Evolutionary conservation across 768 basidiomycete genomes (phyloP).

Genomic region (Xerocomellus amylosporus): DNA sequence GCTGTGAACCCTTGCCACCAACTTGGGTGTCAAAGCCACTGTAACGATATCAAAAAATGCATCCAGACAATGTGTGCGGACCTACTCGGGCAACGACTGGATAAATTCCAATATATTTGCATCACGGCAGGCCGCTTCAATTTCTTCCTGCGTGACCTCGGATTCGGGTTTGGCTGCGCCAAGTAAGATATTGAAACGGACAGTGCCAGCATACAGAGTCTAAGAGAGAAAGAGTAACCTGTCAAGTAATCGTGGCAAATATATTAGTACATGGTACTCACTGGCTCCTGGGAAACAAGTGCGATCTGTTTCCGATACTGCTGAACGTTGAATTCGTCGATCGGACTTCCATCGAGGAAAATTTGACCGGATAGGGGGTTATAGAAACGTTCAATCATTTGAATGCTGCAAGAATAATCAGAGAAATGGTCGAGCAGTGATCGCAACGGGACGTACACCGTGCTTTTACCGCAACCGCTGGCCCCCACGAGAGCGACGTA

Average conservation of each 20-base stretch:
- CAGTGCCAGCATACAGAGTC: slow-evolving; percentile 86
- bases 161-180: slow-evolving; percentile 74
- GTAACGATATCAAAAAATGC: slow-evolving; percentile 9
- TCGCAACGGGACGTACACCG: slow-evolving; percentile 50
- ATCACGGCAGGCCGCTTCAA: slow-evolving; percentile 78
- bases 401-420: slow-evolving; percentile 49
- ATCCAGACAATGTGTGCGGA: slow-evolving; percentile 6
- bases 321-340: slow-evolving; percentile 75
- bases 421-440: background rate
- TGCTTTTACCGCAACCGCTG: slow-evolving; percentile 79
- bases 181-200: slow-evolving; percentile 88
- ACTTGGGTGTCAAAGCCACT: slow-evolving; percentile 91
- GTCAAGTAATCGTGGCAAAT: background rate
- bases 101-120: slow-evolving; percentile 95
- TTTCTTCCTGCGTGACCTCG: slow-evolving; percentile 83
- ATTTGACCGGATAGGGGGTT: slow-evolving; percentile 72
- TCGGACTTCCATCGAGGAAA: slow-evolving; percentile 70
- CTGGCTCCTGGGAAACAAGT: slow-evolving; percentile 87
- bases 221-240: slow-evolving; percentile 2
- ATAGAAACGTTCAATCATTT: slow-evolving; percentile 82
- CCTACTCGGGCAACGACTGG: slow-evolving; percentile 73
- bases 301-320: slow-evolving; percentile 88
- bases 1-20: slow-evolving; percentile 85
- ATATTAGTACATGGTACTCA: slow-evolving; percentile 12
- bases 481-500: slow-evolving; percentile 83